A percentile compares a stretch with the other conserved stretches of the same genome.
phyloP scores from a whole-genome alignment of 2,329 filamentous ascomycete genomes.

The Sporothrix dimorphospora region DNA sequence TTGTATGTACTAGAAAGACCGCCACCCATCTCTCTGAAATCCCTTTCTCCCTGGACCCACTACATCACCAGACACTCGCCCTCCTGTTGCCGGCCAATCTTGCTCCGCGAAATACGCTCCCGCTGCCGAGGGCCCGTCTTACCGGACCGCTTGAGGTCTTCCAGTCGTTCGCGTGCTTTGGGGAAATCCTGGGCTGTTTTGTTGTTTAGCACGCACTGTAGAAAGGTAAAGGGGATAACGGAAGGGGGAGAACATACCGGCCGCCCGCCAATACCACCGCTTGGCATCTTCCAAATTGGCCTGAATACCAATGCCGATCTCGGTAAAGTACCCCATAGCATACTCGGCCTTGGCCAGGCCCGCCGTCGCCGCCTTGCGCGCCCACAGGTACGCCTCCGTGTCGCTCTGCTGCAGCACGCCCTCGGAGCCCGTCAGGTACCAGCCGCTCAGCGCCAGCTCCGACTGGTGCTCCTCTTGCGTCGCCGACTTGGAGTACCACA shows the following conservation, averaged over 20 bases:
- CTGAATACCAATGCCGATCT: constrained; percentile 87
- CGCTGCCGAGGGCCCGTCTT: constrained; percentile 72
- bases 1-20: constrained; percentile 5
- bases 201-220: constrained; percentile 41
- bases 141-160: constrained; percentile 84
- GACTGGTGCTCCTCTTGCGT: constrained; percentile 93
- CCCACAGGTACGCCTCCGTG: constrained; percentile 96
- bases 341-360: constrained; percentile 94
- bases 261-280: constrained; percentile 96
- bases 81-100: constrained; percentile 81
- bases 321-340: constrained; percentile 97
- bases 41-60: neutral
- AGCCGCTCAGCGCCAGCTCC: constrained; percentile 82
- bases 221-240: constrained; percentile 43
- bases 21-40: neutral
- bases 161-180: constrained; percentile 88
- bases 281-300: constrained; percentile 93
- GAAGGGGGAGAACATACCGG: constrained; percentile 69
- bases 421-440: constrained; percentile 91
- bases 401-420: constrained; percentile 89
- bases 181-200: constrained; percentile 84
- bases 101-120: constrained; percentile 79
- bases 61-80: constrained; percentile 87
- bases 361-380: constrained; percentile 85
- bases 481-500: constrained; percentile 91